Percentiles rank a stretch among this genome's conserved stretches.
Evolutionary conservation across 192 early-diverging fungal species (phyloP).

Genomic region (Chytriomyces sp.): DNA sequence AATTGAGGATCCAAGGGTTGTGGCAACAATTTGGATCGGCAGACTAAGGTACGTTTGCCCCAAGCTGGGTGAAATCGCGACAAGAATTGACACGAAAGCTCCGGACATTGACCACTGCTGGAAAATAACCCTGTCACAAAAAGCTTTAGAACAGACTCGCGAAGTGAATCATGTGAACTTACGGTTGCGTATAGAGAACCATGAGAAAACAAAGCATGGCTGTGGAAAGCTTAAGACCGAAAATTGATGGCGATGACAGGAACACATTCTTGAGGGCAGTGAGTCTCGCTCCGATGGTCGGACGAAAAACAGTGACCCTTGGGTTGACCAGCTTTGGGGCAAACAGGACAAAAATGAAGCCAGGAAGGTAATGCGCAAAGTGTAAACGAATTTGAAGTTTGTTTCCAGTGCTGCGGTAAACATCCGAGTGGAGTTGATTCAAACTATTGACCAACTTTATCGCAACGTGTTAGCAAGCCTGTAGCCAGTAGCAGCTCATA

Average conservation of each 20-base stretch:
- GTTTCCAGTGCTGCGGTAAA: conserved; percentile 3
- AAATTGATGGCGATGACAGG: conserved; percentile 23
- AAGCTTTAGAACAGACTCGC: not conserved
- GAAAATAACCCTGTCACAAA: conserved; percentile 14
- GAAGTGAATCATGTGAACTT: not conserved
- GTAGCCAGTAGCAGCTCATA: not conserved
- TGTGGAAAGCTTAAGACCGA: conserved; percentile 20
- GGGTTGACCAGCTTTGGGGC: not conserved
- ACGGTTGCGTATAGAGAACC: conserved; percentile 15
- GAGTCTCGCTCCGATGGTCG: not conserved
- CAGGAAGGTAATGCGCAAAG: conserved; percentile 21
- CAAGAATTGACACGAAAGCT: conserved; percentile 22
- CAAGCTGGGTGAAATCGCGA: conserved; percentile 29
- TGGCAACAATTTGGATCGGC: conserved; percentile 30
- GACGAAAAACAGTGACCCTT: not conserved
- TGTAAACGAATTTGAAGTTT: conserved; percentile 2
- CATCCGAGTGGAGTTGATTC: conserved; percentile 1
- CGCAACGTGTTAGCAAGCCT: not conserved
- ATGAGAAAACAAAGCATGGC: conserved; percentile 17
- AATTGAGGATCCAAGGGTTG: conserved; percentile 17
- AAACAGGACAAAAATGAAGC: not conserved
- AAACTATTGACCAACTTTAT: conserved; percentile 17
- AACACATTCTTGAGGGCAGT: conserved; percentile 7
- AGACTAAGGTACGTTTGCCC: conserved; percentile 34
- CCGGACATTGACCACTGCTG: conserved; percentile 26